A percentile compares a stretch with the other conserved stretches of the same genome.
Evolutionary conservation across 495 filamentous ascomycete genomes (phyloP).

Genomic region (Chaetomium tenue): DNA sequence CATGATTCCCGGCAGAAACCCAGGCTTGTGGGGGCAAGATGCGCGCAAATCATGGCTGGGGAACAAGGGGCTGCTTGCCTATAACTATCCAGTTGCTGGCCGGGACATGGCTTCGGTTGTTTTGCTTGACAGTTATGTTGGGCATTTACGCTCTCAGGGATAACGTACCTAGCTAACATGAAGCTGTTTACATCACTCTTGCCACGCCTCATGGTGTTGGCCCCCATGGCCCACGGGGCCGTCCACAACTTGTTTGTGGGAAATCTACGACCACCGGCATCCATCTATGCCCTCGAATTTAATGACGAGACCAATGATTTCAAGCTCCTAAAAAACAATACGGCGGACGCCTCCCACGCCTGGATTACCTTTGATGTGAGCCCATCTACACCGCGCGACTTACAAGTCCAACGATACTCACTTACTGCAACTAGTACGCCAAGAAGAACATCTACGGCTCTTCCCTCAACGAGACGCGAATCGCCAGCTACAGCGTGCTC

Average conservation of each 20-base stretch:
- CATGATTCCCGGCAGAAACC: too few relatives aligned
- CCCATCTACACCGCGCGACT: neutral
- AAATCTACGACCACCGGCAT: slow-evolving; percentile 19
- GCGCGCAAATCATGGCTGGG: too few relatives aligned
- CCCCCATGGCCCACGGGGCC: neutral
- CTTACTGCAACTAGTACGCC: slow-evolving; percentile 30
- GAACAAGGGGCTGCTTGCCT: too few relatives aligned
- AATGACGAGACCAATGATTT: slow-evolving; percentile 33
- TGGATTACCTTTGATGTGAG: slow-evolving; percentile 40
- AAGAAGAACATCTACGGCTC: slow-evolving; percentile 40
- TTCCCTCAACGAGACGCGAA: slow-evolving; percentile 28
- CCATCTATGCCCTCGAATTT: slow-evolving; percentile 34
- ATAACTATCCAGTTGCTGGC: neutral
- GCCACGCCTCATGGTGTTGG: neutral
- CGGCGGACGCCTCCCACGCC: slow-evolving; percentile 29
- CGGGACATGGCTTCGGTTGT: neutral
- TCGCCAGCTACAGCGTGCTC: slow-evolving; percentile 46
- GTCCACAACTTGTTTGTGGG: slow-evolving; percentile 23
- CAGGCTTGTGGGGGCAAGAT: too few relatives aligned
- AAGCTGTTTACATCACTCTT: neutral
- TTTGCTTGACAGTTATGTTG: neutral
- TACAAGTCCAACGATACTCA: neutral
- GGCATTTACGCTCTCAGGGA: neutral
- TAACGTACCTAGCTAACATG: neutral
- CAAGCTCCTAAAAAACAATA: slow-evolving; percentile 22